phyloP scores from a whole-genome alignment of 179 eudicot genomes.

The Spinacia oleracea region DNA sequence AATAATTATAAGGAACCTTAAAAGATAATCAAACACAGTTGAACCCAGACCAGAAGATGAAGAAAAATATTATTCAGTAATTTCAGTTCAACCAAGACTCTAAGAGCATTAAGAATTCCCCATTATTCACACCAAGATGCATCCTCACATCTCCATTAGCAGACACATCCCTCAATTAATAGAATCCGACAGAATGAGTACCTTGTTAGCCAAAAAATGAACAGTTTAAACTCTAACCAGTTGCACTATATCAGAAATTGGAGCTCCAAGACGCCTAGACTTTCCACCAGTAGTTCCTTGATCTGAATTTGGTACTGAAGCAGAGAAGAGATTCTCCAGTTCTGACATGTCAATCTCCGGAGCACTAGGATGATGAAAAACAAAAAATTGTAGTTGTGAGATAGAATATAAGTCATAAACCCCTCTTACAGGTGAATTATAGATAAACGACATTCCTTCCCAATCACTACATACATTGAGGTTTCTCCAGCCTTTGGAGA shows the following conservation, averaged over 20 bases:
- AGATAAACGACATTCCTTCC: not conserved
- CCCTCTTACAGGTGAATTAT: not conserved
- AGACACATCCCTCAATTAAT: not conserved
- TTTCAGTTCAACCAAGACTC: no score
- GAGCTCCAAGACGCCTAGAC: constrained; percentile 42
- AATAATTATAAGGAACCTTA: not conserved
- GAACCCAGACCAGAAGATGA: not conserved
- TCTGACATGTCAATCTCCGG: constrained; percentile 92
- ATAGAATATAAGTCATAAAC: constrained; percentile 8
- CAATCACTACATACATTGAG: constrained; percentile 33
- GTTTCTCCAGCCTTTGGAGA: constrained; percentile 35
- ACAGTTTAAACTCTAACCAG: constrained; percentile 43
- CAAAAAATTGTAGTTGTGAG: not conserved
- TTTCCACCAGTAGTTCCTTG: constrained; percentile 47
- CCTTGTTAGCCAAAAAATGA: not conserved
- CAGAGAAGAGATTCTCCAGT: constrained; percentile 81
- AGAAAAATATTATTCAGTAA: not conserved
- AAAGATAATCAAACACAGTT: not conserved
- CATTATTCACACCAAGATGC: not conserved
- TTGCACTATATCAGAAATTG: constrained; percentile 74
- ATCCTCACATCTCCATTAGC: not conserved
- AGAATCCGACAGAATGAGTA: not conserved
- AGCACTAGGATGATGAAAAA: constrained; percentile 44
- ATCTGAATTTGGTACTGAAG: constrained; percentile 54
- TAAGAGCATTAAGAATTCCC: not conserved